phyloP scores from a whole-genome alignment of 495 filamentous ascomycete genomes.

The Hypomontagnella monticulosa region DNA sequence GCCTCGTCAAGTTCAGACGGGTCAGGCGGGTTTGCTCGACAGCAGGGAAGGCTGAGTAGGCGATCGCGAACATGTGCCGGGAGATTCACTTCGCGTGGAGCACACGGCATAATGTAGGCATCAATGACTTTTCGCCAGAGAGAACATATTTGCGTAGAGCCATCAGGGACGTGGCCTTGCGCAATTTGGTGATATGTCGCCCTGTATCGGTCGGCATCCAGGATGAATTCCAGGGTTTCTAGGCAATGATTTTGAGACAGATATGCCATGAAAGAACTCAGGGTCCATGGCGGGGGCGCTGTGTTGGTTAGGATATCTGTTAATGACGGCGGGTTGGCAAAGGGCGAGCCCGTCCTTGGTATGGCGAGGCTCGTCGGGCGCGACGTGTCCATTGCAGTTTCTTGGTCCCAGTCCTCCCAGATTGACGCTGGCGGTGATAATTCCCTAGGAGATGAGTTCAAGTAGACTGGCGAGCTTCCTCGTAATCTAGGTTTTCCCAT shows the following conservation, averaged over 20 bases:
- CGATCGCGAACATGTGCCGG: conserved; percentile 84
- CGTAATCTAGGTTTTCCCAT: conserved; percentile 57
- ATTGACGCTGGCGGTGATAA: conserved; percentile 52
- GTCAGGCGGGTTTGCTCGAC: conserved; percentile 69
- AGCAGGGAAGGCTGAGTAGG: conserved; percentile 71
- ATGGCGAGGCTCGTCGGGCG: conserved; percentile 58
- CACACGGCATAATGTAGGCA: conserved; percentile 81
- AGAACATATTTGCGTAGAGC: conserved; percentile 75
- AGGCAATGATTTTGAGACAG: conserved; percentile 97
- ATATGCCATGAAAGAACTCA: conserved; percentile 95
- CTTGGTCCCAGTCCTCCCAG: conserved; percentile 53
- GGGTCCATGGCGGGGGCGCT: conserved; percentile 89
- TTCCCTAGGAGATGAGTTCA: conserved; percentile 50
- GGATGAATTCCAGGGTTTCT: conserved; percentile 96
- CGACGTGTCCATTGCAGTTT: conserved; percentile 57
- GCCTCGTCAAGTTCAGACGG: conserved; percentile 86
- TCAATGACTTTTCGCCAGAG: conserved; percentile 74
- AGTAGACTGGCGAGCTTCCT: conserved; percentile 53
- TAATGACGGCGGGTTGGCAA: conserved; percentile 80
- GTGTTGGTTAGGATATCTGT: conserved; percentile 87
- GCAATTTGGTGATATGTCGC: conserved; percentile 66
- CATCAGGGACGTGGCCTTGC: conserved; percentile 50
- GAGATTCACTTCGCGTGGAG: conserved; percentile 91
- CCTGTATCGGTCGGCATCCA: conserved; percentile 92
- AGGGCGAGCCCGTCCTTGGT: conserved; percentile 49